Evolutionary conservation across 805 yeast species (phyloP).

Genomic region (Candida piceae): DNA sequence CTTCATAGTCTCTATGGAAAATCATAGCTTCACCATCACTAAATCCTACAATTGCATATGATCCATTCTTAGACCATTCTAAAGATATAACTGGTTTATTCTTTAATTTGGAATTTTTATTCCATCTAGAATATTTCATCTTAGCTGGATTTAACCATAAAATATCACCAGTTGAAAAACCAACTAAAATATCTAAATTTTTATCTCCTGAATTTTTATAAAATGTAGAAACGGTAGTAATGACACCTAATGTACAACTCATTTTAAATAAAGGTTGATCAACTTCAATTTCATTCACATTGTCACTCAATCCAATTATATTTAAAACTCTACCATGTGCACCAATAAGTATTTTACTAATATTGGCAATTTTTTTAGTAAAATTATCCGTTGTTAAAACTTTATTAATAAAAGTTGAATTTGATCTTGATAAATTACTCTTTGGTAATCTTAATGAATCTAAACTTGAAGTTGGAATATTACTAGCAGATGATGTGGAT

Average conservation of each 20-base stretch:
- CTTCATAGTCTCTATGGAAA: conserved; percentile 48
- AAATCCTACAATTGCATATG: conserved; percentile 52
- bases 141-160: conserved; percentile 53
- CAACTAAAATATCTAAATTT: conserved; percentile 50
- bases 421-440: conserved; percentile 26
- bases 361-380: conserved; percentile 24
- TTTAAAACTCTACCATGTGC: conserved; percentile 49
- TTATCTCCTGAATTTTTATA: too few species aligned
- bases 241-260: conserved; percentile 33
- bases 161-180: conserved; percentile 64
- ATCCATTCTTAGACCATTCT: conserved; percentile 43
- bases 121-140: conserved; percentile 45
- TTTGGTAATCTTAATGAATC: conserved; percentile 27
- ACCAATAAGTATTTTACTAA: conserved; percentile 34
- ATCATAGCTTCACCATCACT: conserved; percentile 57
- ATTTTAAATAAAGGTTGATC: conserved; percentile 41
- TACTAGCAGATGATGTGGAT: too few species aligned
- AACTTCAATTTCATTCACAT: conserved; percentile 36
- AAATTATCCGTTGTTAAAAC: conserved; percentile 28
- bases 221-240: conserved; percentile 37
- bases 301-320: conserved; percentile 35
- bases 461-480: neutral
- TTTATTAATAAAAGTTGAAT: conserved; percentile 32
- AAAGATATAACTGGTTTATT: conserved; percentile 40
- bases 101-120: conserved; percentile 42